A percentile compares a stretch with the other conserved stretches of the same genome.
Conservation (phyloP, 192 early-diverging fungal species). For the Allomyces macrogynus region DNA sequence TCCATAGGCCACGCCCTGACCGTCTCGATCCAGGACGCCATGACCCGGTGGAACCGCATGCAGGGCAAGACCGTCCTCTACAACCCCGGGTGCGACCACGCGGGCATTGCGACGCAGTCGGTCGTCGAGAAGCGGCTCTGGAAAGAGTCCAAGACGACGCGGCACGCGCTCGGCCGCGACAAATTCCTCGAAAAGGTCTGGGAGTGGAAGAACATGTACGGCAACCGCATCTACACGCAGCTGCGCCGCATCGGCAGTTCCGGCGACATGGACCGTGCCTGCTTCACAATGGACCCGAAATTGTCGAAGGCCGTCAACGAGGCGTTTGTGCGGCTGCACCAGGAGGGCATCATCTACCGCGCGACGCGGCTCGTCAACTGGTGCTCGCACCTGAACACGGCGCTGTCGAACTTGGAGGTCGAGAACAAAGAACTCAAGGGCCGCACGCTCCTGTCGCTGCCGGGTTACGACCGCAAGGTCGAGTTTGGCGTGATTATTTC, state of each 20-base stretch:
- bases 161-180: slow-evolving; percentile 86
- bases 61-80: slow-evolving; percentile 83
- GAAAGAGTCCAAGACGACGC: slow-evolving; percentile 60
- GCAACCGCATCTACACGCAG: slow-evolving; percentile 64
- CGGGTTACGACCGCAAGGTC: slow-evolving; percentile 92
- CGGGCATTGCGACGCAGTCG: slow-evolving; percentile 88
- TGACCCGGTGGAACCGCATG: slow-evolving; percentile 97
- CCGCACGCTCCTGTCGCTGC: slow-evolving; percentile 62
- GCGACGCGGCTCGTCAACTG: slow-evolving; percentile 95
- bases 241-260: slow-evolving; percentile 74
- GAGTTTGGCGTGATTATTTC: slow-evolving; percentile 96
- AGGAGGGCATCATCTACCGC: slow-evolving; percentile 89
- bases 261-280: slow-evolving; percentile 77
- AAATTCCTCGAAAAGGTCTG: slow-evolving; percentile 70
- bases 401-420: slow-evolving; percentile 91
- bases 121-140: slow-evolving; percentile 92
- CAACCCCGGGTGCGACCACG: slow-evolving; percentile 90
- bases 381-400: slow-evolving; percentile 89
- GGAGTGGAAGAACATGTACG: slow-evolving; percentile 88
- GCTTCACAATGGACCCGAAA: slow-evolving; percentile 80
- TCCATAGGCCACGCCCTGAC: slow-evolving; percentile 63
- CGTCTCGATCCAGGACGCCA: slow-evolving; percentile 78
- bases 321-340: slow-evolving; percentile 82
- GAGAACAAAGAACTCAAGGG: slow-evolving; percentile 76
- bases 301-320: slow-evolving; percentile 69